These are phyloP conservation scores for Leccinum subrobustum DNA, from an alignment of 1,284 basidiomycete species.

Conservation along the genomic window DNA sequence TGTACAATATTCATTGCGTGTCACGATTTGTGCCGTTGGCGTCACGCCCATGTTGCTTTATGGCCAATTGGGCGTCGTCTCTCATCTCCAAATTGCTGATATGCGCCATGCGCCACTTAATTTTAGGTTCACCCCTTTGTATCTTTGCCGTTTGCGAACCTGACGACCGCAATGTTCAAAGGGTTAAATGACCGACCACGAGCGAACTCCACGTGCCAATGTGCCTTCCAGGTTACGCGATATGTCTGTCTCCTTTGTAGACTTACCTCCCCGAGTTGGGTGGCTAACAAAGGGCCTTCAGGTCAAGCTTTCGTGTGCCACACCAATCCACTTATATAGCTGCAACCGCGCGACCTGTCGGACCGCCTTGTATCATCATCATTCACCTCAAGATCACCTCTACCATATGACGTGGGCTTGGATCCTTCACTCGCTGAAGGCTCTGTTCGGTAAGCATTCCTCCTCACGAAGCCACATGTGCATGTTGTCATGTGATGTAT, in stretches of 20 bases:
- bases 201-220: not conserved
- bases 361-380: not conserved
- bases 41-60: not conserved
- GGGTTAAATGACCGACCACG: not conserved
- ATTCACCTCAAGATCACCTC: not conserved
- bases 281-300: not conserved
- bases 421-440: not conserved
- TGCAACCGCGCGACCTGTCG: not conserved
- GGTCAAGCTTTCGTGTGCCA: not conserved
- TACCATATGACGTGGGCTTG: not conserved
- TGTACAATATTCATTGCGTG: no score
- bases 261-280: not conserved
- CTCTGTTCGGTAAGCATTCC: not conserved
- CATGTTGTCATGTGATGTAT: not conserved
- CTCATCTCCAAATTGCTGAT: not conserved
- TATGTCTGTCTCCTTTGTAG: not conserved
- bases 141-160: not conserved
- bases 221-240: not conserved
- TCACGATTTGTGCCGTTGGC: no score
- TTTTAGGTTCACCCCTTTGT: not conserved
- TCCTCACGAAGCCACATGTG: not conserved
- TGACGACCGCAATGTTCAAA: not conserved
- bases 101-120: not conserved
- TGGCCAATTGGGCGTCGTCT: not conserved
- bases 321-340: not conserved